A percentile compares a stretch with the other conserved stretches of the same genome.
Evolutionary conservation across 2,329 filamentous ascomycete species (phyloP).

Genomic region (Gremmenia infestans): DNA sequence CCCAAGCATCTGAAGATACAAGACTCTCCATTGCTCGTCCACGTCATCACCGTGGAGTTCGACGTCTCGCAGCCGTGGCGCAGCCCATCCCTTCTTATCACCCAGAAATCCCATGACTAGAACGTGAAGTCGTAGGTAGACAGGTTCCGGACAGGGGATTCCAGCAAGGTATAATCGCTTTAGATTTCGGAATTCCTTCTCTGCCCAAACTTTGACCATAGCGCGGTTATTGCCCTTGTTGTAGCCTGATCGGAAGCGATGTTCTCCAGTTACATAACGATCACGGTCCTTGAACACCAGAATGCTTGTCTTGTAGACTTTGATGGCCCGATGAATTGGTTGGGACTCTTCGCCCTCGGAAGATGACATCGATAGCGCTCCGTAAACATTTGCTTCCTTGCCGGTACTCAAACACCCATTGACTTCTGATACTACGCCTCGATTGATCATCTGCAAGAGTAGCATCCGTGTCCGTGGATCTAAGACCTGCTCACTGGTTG

Average conservation of each 20-base stretch:
- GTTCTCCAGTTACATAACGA: constrained; percentile 91
- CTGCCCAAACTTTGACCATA: constrained; percentile 98
- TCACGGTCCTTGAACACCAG: constrained; percentile 97
- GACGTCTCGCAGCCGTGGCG: constrained; percentile 85
- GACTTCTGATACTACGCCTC: constrained; percentile 81
- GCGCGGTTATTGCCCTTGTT: constrained; percentile 93
- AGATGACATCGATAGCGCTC: constrained; percentile 63
- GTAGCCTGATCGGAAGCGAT: constrained; percentile 83
- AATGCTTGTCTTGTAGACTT: constrained; percentile 98
- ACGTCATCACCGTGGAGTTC: constrained; percentile 63
- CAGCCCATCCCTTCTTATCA: constrained; percentile 79
- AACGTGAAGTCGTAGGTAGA: constrained; percentile 88
- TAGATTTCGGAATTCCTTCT: constrained; percentile 96
- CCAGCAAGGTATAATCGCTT: constrained; percentile 76
- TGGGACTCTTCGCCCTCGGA: constrained; percentile 44
- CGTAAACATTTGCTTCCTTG: constrained; percentile 98
- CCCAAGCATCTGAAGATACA: constrained; percentile 79
- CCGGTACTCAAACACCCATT: constrained; percentile 95
- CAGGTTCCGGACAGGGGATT: constrained; percentile 85
- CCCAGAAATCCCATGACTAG: constrained; percentile 93
- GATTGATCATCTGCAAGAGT: constrained; percentile 91
- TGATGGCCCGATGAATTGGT: constrained; percentile 77
- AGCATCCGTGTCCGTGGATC: constrained; percentile 95
- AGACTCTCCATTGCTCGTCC: constrained; percentile 65
- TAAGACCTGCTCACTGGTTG: constrained; percentile 90